A percentile compares a stretch with the other conserved stretches of the same genome.
phyloP scores from a whole-genome alignment of 2,329 filamentous ascomycete species.

The Incumbomyces lentus region DNA sequence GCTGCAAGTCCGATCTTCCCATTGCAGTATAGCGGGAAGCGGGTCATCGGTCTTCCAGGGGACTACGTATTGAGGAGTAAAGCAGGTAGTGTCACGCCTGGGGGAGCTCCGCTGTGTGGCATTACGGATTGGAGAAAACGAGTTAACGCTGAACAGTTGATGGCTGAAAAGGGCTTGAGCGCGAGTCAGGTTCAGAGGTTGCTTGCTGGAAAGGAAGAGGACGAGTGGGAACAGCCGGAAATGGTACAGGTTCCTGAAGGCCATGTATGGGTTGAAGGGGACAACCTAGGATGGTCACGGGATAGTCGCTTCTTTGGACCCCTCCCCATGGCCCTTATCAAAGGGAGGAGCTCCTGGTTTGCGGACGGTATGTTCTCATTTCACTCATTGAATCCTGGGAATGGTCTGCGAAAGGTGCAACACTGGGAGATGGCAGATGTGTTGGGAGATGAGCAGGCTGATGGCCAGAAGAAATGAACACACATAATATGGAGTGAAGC shows the following conservation, averaged over 20 bases:
- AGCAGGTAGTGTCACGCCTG: conserved; percentile 15
- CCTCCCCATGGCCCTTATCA: conserved; percentile 71
- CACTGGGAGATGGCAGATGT: conserved; percentile 3
- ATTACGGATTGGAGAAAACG: conserved; percentile 16
- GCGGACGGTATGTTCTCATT: conserved; percentile 16
- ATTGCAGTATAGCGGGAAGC: conserved; percentile 59
- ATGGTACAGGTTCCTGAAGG: conserved; percentile 63
- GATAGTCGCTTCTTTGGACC: conserved; percentile 85
- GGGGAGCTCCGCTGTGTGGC: conserved; percentile 11
- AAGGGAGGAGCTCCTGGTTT: conserved; percentile 50
- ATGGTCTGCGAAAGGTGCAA: not conserved
- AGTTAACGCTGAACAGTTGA: conserved; percentile 7
- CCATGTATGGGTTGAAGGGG: conserved; percentile 83
- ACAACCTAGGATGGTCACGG: conserved; percentile 72
- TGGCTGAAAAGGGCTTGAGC: not conserved
- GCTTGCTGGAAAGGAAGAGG: not conserved
- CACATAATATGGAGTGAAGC: too few species aligned
- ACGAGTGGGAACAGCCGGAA: conserved; percentile 24
- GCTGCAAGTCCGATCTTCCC: conserved; percentile 64
- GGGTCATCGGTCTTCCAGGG: conserved; percentile 63
- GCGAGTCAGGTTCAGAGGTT: not conserved
- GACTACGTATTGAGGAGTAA: conserved; percentile 42
- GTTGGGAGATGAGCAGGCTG: not conserved
- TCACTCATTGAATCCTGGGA: conserved; percentile 10
- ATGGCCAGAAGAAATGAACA: too few species aligned